A percentile compares a stretch with the other conserved stretches of the same genome.
These are phyloP conservation scores for Trichoderma endophyticum DNA, from an alignment of 2,329 filamentous ascomycete species.

Conservation along the genomic window DNA sequence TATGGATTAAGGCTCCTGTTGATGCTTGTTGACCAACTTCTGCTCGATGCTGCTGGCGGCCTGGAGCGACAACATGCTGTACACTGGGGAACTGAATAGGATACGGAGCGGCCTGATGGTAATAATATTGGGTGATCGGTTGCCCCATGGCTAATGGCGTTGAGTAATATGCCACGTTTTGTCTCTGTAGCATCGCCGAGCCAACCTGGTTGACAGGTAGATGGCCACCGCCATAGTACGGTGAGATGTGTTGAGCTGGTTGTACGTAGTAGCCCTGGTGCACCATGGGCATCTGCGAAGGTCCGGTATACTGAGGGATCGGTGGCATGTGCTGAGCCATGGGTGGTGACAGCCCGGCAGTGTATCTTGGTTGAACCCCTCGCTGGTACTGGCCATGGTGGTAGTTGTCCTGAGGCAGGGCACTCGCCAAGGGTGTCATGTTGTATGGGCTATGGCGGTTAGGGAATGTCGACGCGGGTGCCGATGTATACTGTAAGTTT, in stretches of 20 bases:
- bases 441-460: constrained; percentile 40
- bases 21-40: constrained; percentile 26
- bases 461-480: constrained; percentile 27
- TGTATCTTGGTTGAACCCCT: constrained; percentile 34
- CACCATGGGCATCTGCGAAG: constrained; percentile 37
- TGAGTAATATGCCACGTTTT: constrained; percentile 44
- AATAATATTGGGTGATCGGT: constrained; percentile 45
- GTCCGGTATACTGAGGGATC: constrained; percentile 41
- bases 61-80: constrained; percentile 33
- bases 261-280: constrained; percentile 47
- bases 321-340: constrained; percentile 39
- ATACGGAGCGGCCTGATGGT: constrained; percentile 39
- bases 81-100: constrained; percentile 31
- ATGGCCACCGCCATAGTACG: constrained; percentile 42
- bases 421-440: constrained; percentile 44
- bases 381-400: constrained; percentile 38
- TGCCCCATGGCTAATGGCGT: constrained; percentile 43
- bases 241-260: constrained; percentile 41
- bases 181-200: constrained; percentile 35
- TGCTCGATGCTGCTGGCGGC: constrained; percentile 36
- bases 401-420: constrained; percentile 43
- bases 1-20: constrained; percentile 17
- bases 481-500: constrained; percentile 37
- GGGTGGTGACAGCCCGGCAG: constrained; percentile 35
- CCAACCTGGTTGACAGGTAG: constrained; percentile 38